Evolutionary conservation across 495 filamentous ascomycete species (phyloP), one percentile per base, ranked within the genome.

Genomic region (Pyrenula massariospora): DNA sequence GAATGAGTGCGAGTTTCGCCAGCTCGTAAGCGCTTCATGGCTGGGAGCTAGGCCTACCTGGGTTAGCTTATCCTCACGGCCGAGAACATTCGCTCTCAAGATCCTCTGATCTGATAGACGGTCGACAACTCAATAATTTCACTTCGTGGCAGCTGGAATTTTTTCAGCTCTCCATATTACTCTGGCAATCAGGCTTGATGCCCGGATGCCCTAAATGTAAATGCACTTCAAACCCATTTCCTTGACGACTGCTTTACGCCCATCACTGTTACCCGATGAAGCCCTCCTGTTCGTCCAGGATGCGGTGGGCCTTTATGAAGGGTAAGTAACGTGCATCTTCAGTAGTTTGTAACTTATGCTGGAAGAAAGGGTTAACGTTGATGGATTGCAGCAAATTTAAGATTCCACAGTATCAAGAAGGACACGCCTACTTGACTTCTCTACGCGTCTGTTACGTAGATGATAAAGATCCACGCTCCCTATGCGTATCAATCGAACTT

Each of bases 191-290:
- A n/a, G n/a, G n/a, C n/a, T n/a, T n/a, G n/a, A n/a, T n/a, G n/a
- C n/a, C n/a, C n/a, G n/a, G n/a, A n/a, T n/a, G n/a, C n/a, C n/a
- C n/a, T n/a, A n/a, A n/a, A 42, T 42, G 31, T 42, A 89, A 78
- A 95, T 95, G 90, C 92, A 91, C 77, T 83, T 96, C 79, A 91
- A 92, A 77, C 83, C 84, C 65, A 77, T 97, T 64, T 91, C 96
- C 71, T 80, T 99, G 62, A 97, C 94, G 8, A 95, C 90, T 70
- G 93, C 93, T 58, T 81, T 95, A 66, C 87, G 94, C 74, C 93
- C 93, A 49, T 84, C 84, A 54, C 84, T 96, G 58, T 78, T 94
- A 52, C 88, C 90, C 59, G 94, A 96, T 73, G 93, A 97, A 70
- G 78, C 80, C 21, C 74, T 96, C 25, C 81, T 97, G 57, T 97